Conservation (phyloP, 2,329 filamentous ascomycete species). For the Alternaria sp. region DNA sequence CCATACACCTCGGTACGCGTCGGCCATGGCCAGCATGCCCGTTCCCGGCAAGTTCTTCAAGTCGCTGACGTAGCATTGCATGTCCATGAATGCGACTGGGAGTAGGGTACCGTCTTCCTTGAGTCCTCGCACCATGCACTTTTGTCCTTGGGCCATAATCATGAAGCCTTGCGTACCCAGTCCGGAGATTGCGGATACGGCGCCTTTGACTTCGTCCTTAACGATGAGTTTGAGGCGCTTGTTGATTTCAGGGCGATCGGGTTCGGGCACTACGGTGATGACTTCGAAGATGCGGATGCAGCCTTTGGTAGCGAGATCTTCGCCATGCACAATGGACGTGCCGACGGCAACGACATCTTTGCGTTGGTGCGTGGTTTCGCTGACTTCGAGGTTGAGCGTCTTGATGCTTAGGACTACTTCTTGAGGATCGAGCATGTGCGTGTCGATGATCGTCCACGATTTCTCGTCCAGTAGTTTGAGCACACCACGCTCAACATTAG, state of each 20-base stretch:
- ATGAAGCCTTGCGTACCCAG: conserved; percentile 88
- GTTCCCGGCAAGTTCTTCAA: conserved; percentile 83
- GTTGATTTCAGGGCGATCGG: conserved; percentile 83
- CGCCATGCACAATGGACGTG: conserved; percentile 84
- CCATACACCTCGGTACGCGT: conserved; percentile 93
- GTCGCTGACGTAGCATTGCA: conserved; percentile 91
- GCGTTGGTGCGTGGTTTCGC: conserved; percentile 87
- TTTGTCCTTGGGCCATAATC: conserved; percentile 91
- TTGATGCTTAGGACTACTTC: conserved; percentile 85
- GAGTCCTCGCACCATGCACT: conserved; percentile 93
- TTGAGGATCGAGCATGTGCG: conserved; percentile 73
- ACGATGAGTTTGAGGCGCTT: conserved; percentile 84
- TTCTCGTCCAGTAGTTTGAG: conserved; percentile 81
- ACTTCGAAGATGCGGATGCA: conserved; percentile 91
- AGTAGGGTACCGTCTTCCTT: conserved; percentile 94
- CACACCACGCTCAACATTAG: conserved; percentile 73
- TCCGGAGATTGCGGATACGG: conserved; percentile 84
- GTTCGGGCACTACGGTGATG: conserved; percentile 89
- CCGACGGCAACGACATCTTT: conserved; percentile 84
- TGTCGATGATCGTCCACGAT: conserved; percentile 81
- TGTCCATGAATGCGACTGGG: conserved; percentile 96
- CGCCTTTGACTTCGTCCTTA: conserved; percentile 90
- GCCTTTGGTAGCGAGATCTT: conserved; percentile 87
- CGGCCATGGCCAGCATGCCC: conserved; percentile 85
- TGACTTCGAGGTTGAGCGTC: conserved; percentile 85